These are phyloP conservation scores for Podosphaera fusca DNA, from an alignment of 2,329 filamentous ascomycete species.

Conservation along the genomic window DNA sequence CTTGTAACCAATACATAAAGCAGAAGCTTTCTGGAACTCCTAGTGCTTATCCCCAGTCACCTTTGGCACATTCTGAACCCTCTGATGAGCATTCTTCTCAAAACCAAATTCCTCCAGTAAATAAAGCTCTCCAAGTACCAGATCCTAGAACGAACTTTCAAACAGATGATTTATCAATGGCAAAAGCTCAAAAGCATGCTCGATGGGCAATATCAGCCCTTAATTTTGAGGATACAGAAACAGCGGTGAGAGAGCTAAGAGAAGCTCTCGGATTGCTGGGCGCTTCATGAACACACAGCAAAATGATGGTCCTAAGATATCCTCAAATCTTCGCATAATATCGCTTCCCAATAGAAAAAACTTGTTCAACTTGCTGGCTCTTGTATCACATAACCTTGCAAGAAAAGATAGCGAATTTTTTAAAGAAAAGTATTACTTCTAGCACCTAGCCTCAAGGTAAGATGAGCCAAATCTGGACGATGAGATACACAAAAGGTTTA, in stretches of 20 bases:
- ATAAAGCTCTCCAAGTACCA: background rate
- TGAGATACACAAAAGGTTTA: too few species aligned
- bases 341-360: too few species aligned
- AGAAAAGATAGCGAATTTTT: too few species aligned
- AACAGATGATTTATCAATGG: slow-evolving; percentile 46
- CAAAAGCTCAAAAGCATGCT: slow-evolving; percentile 78
- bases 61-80: background rate
- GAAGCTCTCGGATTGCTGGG: slow-evolving; percentile 34
- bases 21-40: background rate
- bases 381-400: too few species aligned
- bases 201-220: slow-evolving; percentile 92
- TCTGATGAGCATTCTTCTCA: background rate
- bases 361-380: too few species aligned
- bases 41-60: background rate
- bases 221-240: slow-evolving; percentile 87
- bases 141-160: slow-evolving; percentile 7
- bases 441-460: too few species aligned
- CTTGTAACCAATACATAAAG: background rate
- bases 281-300: slow-evolving; percentile 6
- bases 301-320: too few species aligned
- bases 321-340: too few species aligned
- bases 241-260: slow-evolving; percentile 64
- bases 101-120: background rate
- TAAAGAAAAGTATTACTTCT: too few species aligned
- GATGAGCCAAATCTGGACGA: too few species aligned